Percentiles rank a stretch among this genome's conserved stretches.
These are phyloP conservation scores for Leptomonas seymouri DNA, from an alignment of 208 protist genomes.

Conservation along the genomic window DNA sequence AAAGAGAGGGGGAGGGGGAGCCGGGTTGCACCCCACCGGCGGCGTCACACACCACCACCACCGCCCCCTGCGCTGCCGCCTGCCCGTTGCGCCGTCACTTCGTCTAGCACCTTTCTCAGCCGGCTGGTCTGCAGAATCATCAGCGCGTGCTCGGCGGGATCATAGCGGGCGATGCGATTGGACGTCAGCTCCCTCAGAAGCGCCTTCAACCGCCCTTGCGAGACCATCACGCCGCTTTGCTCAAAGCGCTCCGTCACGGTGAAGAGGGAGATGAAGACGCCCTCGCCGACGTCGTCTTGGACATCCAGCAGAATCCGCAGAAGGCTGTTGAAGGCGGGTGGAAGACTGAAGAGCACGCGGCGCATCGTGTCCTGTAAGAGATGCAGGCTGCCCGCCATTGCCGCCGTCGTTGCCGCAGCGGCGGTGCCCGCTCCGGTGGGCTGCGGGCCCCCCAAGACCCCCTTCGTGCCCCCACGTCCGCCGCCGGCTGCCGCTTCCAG, in stretches of 20 bases:
- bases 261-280: conserved; percentile 60
- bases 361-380: conserved; percentile 83
- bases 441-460: not conserved
- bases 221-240: conserved; percentile 65
- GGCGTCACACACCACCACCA: too few species aligned
- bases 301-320: conserved; percentile 61
- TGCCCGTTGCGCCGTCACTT: conserved; percentile 53
- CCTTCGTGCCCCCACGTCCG: not conserved
- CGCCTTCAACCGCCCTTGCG: conserved; percentile 62
- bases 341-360: conserved; percentile 77
- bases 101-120: conserved; percentile 65
- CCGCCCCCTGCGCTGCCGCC: conserved; percentile 1
- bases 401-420: not conserved
- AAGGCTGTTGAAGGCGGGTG: conserved; percentile 61
- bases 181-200: conserved; percentile 83
- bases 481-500: conserved; percentile 46
- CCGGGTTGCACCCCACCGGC: too few species aligned
- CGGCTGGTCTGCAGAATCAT: conserved; percentile 65
- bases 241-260: conserved; percentile 59
- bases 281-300: conserved; percentile 75
- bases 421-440: not conserved
- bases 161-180: conserved; percentile 80
- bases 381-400: conserved; percentile 13
- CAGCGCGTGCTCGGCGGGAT: conserved; percentile 75
- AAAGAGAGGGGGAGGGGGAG: too few species aligned